Percentiles rank a stretch among this genome's conserved stretches.
Conservation (phyloP, 2,329 filamentous ascomycete species). For the Sodiomyces alkalinus region DNA sequence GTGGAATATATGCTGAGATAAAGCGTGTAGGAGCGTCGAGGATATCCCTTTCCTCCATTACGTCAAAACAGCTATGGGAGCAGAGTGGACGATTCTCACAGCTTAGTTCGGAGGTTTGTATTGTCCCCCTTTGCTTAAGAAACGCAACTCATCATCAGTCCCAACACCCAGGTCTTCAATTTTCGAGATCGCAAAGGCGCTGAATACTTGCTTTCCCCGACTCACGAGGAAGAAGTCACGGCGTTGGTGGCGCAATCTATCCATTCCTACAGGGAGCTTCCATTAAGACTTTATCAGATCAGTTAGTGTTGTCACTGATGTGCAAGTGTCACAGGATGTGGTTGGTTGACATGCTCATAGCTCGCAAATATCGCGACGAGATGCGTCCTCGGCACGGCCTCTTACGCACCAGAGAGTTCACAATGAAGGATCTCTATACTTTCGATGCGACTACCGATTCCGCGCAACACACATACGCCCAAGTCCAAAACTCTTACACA, state of each 20-base stretch:
- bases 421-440: conserved; percentile 98
- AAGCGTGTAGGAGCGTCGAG: conserved; percentile 71
- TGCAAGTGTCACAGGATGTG: too few relatives aligned
- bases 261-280: conserved; percentile 74
- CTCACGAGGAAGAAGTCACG: conserved; percentile 95
- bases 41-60: conserved; percentile 69
- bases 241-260: conserved; percentile 56
- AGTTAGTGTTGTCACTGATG: conserved; percentile 30
- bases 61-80: conserved; percentile 71
- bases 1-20: too few relatives aligned
- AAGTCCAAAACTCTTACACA: conserved; percentile 59
- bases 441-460: conserved; percentile 57
- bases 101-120: conserved; percentile 53
- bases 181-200: conserved; percentile 65
- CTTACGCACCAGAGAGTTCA: conserved; percentile 75
- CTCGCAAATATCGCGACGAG: conserved; percentile 91
- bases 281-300: conserved; percentile 80
- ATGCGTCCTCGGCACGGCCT: conserved; percentile 76
- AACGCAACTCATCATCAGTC: too few relatives aligned
- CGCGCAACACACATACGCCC: conserved; percentile 68
- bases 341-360: conserved; percentile 23
- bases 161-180: conserved; percentile 52
- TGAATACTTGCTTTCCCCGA: conserved; percentile 69
- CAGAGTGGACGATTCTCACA: conserved; percentile 67
- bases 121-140: too few relatives aligned